Percentiles rank a stretch among this genome's conserved stretches.
Conservation (phyloP, 106 monocot species). For the Dendrobium chrysotoxum region DNA sequence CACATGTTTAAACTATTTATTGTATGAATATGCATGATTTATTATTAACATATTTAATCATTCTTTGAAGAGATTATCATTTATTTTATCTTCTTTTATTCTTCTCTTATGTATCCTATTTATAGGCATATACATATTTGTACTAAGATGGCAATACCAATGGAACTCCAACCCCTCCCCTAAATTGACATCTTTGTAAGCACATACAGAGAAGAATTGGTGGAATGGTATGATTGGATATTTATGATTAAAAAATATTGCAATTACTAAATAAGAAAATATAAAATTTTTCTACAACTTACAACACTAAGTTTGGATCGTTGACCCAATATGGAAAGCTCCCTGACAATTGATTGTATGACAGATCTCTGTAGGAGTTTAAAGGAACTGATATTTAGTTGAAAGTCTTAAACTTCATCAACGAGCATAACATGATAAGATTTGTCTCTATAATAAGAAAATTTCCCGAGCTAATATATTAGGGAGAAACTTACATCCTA, state of each 20-base stretch:
- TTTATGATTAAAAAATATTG: not conserved
- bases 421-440: not conserved
- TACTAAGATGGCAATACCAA: not conserved
- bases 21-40: no score
- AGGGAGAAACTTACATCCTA: not conserved
- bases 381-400: conserved; percentile 8
- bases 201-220: not conserved
- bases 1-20: no score
- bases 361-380: conserved; percentile 60
- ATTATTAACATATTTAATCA: no score
- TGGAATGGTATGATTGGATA: not conserved
- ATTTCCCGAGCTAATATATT: not conserved
- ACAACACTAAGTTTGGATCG: conserved; percentile 47
- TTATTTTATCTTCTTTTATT: no score
- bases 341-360: conserved; percentile 85
- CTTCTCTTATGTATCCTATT: not conserved
- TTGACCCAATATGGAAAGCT: conserved; percentile 75
- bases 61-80: no score
- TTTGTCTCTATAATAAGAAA: no score
- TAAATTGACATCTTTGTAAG: no score
- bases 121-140: not conserved
- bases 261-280: not conserved
- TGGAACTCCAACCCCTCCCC: no score
- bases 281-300: conserved; percentile 19
- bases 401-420: not conserved